Base-by-base conservation (phyloP, 371 early-diverging fungal genomes). In the Syncephalastrum sp. region DNA sequence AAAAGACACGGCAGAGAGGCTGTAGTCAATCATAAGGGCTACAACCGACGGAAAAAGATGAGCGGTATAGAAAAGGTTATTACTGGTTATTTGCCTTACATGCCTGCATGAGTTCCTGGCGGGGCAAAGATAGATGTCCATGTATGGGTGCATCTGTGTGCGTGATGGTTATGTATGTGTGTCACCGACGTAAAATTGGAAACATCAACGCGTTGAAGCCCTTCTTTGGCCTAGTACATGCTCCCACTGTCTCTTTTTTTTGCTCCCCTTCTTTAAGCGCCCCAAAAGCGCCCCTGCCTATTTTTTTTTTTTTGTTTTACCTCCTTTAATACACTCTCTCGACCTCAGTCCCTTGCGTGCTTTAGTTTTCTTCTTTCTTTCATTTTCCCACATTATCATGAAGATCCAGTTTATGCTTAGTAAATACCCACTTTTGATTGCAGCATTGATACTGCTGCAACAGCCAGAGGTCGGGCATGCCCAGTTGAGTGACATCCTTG, bases 381-480 rank as follows among this genome's bases (percentile, higher is more conserved):
- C 27, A 14, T 41, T 50, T 55, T 61, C 25, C 38, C 13, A 44
- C 42, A 27, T 50, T 33, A 25, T 50, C 16, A 53, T 59, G 54
- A 44, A 42, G 54, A 17, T 48, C 33, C 50, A 64, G 42, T 19
- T 27, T 54, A 33, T 27, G 47, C 50, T 42, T 27, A 24, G 13
- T 57, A 45, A 44, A 47, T 49, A 47, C 47, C 44, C n/a, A 29
- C 24, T 33, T 42, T 41, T 47, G 45, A 49, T 45, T 52, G 29
- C 19, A 16, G 27, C 16, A 41, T 52, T 19, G 17, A 52, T 16
- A 17, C 29, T 41, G 53, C 27, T 29, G 15, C 41, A 41, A 10
- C 41, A 16, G 8, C 38, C 38, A 10, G 8, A 10, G 38, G 38
- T 33, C 33, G 33, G 19, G 19, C 38, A 21, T 29, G 27, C 19